Evolutionary conservation across 2,329 filamentous ascomycete species (phyloP), one percentile per base, ranked within the genome.

Genomic region (Penicillium sp.): DNA sequence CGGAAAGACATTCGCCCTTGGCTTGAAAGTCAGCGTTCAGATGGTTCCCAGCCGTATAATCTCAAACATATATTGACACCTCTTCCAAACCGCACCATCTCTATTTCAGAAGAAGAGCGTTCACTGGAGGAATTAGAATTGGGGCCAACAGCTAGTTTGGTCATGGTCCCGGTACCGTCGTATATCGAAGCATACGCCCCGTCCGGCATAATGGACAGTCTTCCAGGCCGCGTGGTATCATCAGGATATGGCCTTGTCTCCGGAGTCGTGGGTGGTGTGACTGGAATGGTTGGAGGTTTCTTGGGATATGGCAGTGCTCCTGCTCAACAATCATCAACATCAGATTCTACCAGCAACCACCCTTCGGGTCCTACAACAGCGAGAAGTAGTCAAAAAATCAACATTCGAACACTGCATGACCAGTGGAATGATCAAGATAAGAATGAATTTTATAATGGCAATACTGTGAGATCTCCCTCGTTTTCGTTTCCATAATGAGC

Each of bases 401-500:
- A 75, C 40, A 71, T 81, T 24, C 73, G 79, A 50, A 84, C 81
- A 0, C 71, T 86, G 55, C 73, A 75, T 61, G 82, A 86, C 58
- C 76, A 80, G 40, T 75, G 80, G 20, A 77, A 82, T 59, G 76
- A 79, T 40, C 77, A 78, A 53, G 73, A 82, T 55, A 80, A 86
- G 60, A 81, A 85, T 46, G 87, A 95, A 66, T 82, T 95, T 47
- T 96, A 97, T 68, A 97, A 97, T 66, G 92, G 92, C 1, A 97
- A 96, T 67, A 90, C 90, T 69, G 89, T 92, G 78, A 73, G 83
- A 42, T 35, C 5, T 5, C 16, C 46, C 2, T n/a, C 16, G 5
- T 30, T 47, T 24, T 42, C 16, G 18, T 21, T 35, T 42, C 5
- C 20, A 23, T 12, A 6, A 12, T 21, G 18, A 45, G 11, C 77